Base-by-base conservation (phyloP, 2,329 filamentous ascomycete genomes). In the Gliomastix tumulicola region DNA sequence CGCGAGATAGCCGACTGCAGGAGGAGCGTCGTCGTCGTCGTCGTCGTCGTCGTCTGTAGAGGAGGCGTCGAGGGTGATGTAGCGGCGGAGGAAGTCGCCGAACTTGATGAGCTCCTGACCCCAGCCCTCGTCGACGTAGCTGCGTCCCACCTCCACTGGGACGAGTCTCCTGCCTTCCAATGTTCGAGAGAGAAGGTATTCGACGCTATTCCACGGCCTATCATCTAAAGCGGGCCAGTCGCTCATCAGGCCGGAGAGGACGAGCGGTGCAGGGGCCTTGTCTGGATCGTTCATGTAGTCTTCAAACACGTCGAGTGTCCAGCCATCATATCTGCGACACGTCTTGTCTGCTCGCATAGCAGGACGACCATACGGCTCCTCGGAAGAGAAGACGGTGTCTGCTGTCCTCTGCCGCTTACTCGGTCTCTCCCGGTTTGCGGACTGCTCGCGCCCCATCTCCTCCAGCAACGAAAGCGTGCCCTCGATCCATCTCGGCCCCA, bases 71-170 rank as follows among this genome's bases (percentile, higher is more conserved):
- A 56, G 45, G 41, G 55, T 53, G 41, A 94, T 71, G 51, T 85
- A 80, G 1, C 57, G 56, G 6, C 65, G 47, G 33, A 95, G 63
- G 45, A 96, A 94, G 1, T 81, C 65, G 6, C 65, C 61, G 49
- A 97, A 94, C 0, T 76, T 67, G 34, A 94, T 74, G 19, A 97
- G 78, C 37, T 79, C 74, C 57, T 97, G 90, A 0, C 81, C 79
- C 89, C 90, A 96, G 17, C 71, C 82, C 16, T 76, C 74, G 44
- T 95, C 88, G 2, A 88, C 89, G 53, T 97, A 98, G 51, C 84
- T 92, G 32, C 84, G 69, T 1, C 92, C 90, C 3, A 92, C 59
- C 56, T 97, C 89, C 4, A 96, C 74, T 0, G 90, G 90, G 0
- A 97, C 85, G 1, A 95, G 71, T 10, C 92, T 73, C 21, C 80